phyloP scores from a whole-genome alignment of 208 protist species.

The Jaenimonas drosophilae region DNA sequence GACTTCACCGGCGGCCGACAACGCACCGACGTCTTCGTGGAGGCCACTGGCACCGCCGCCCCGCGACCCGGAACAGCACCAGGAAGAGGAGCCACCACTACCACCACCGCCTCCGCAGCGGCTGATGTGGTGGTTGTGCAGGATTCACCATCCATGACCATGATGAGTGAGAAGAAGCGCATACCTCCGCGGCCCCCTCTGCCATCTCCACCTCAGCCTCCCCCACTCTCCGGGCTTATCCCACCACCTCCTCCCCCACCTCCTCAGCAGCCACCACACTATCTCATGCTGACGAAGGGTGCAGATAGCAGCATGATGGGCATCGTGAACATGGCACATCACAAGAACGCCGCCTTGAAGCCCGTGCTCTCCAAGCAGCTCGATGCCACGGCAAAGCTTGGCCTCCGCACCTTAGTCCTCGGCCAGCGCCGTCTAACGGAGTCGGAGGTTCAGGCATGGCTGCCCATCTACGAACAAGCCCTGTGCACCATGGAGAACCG shows the following conservation, averaged over 20 bases:
- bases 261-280: conserved; percentile 3
- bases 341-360: conserved; percentile 16
- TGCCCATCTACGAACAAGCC: conserved; percentile 46
- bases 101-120: background rate
- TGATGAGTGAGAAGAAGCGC: background rate
- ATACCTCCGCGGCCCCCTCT: too few relatives aligned
- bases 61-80: too few relatives aligned
- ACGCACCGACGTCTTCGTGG: background rate
- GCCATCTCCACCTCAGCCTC: too few relatives aligned
- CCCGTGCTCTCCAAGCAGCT: conserved; percentile 29
- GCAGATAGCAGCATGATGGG: conserved; percentile 80
- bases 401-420: conserved; percentile 72
- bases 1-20: background rate
- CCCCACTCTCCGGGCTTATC: too few relatives aligned
- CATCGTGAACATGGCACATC: conserved; percentile 43
- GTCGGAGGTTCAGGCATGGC: conserved; percentile 49
- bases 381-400: conserved; percentile 29
- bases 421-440: conserved; percentile 40
- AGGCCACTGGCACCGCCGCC: background rate
- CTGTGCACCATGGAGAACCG: conserved; percentile 45
- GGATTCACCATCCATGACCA: background rate
- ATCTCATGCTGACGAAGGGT: conserved; percentile 75
- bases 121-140: background rate
- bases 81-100: background rate
- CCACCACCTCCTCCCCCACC: background rate